A percentile compares a stretch with the other conserved stretches of the same genome.
Evolutionary conservation across 306 rosid species (phyloP).

Genomic region (Fragaria nilgerrensis): DNA sequence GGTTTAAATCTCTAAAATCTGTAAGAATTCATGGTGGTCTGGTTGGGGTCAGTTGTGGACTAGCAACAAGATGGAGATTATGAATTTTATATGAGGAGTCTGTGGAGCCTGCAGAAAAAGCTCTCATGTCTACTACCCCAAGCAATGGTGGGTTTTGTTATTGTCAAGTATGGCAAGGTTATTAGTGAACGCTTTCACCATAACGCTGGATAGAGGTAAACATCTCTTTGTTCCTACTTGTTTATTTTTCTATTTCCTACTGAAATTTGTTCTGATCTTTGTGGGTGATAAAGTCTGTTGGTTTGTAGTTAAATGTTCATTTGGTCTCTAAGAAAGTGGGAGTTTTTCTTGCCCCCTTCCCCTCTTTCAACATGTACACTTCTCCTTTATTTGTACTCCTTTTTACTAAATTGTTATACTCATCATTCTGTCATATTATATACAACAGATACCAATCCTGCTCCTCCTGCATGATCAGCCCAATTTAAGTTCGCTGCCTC

Average conservation of each 20-base stretch:
- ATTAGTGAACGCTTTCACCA: slow-evolving; percentile 90
- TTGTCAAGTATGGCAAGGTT: slow-evolving; percentile 67
- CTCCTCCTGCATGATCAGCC: not conserved
- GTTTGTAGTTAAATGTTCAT: not conserved
- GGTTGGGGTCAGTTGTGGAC: slow-evolving; percentile 21
- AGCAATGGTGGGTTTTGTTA: slow-evolving; percentile 80
- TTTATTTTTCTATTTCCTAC: not conserved
- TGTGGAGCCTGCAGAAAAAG: slow-evolving; percentile 68
- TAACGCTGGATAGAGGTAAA: slow-evolving; percentile 79
- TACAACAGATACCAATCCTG: too few species aligned
- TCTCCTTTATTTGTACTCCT: not conserved
- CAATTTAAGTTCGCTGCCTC: not conserved
- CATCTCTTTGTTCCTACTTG: not conserved
- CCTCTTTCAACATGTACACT: not conserved
- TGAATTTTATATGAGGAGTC: slow-evolving; percentile 66
- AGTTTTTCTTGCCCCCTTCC: slow-evolving; percentile 87
- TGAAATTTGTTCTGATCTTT: not conserved
- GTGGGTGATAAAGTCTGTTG: not conserved
- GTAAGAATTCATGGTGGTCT: slow-evolving; percentile 18
- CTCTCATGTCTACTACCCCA: slow-evolving; percentile 58
- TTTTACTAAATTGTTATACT: not conserved
- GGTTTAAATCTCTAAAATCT: slow-evolving; percentile 20
- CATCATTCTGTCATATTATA: not conserved
- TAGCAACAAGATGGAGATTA: slow-evolving; percentile 33
- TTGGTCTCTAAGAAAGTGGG: not conserved